Conservation (phyloP, 257 asterid genomes). For the Scutellaria baicalensis region DNA sequence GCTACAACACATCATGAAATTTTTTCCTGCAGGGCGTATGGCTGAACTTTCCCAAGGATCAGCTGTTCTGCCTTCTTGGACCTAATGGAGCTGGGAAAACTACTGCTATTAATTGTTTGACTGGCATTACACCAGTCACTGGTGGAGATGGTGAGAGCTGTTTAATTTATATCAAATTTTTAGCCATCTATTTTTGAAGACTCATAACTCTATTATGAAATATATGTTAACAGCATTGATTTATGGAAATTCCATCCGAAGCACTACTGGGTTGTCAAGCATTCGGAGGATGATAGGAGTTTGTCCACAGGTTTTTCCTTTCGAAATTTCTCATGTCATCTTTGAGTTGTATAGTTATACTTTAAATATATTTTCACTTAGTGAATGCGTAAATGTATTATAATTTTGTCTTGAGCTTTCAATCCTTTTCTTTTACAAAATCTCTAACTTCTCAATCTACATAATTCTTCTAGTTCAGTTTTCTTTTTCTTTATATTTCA, state of each 20-base stretch:
- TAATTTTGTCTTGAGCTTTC: neutral
- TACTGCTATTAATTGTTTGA: constrained; percentile 82
- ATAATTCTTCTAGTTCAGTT: neutral
- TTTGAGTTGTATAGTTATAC: neutral
- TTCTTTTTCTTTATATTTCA: neutral
- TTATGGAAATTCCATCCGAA: constrained; percentile 76
- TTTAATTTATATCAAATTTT: neutral
- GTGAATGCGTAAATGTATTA: neutral
- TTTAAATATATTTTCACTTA: neutral
- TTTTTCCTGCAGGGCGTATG: constrained; percentile 69
- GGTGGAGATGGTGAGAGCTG: constrained; percentile 80
- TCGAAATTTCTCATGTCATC: constrained; percentile 5
- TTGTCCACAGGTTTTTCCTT: constrained; percentile 77
- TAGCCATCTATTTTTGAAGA: neutral
- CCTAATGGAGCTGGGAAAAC: constrained; percentile 99
- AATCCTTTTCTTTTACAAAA: neutral
- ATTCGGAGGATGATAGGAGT: constrained; percentile 88
- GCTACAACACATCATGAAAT: constrained; percentile 10
- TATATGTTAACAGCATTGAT: constrained; percentile 59
- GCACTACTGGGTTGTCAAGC: constrained; percentile 71
- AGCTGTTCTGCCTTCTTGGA: constrained; percentile 94
- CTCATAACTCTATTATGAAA: constrained; percentile 1
- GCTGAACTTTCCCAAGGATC: constrained; percentile 87
- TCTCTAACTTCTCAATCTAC: neutral
- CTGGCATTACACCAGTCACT: constrained; percentile 87